Conservation (phyloP, 371 early-diverging fungal genomes). For the Syncephalastrum sp. region DNA sequence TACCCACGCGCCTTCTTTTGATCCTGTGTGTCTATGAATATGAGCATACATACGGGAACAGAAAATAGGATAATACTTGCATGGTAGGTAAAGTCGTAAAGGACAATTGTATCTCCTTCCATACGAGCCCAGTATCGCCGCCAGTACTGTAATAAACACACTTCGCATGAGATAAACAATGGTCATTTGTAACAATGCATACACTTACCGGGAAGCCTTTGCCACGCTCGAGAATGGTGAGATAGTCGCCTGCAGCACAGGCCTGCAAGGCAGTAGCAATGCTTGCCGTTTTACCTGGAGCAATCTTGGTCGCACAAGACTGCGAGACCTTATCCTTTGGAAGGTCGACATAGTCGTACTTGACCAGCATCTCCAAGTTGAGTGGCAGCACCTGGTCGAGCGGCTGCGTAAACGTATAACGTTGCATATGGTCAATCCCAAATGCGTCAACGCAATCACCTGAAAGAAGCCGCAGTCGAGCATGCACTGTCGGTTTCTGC, state of each 20-base stretch:
- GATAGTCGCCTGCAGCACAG: conserved; percentile 26
- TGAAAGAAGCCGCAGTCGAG: conserved; percentile 5
- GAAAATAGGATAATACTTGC: conserved; percentile 2
- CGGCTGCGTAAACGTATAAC: conserved; percentile 11
- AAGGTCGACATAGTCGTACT: conserved; percentile 1
- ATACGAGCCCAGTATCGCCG: conserved; percentile 2
- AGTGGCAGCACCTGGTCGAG: not conserved
- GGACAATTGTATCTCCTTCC: too few relatives aligned
- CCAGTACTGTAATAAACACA: conserved; percentile 15
- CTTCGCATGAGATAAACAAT: conserved; percentile 3
- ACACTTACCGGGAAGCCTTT: conserved; percentile 24
- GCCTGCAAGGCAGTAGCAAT: conserved; percentile 1
- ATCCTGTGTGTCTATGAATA: not conserved
- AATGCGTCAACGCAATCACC: conserved; percentile 7
- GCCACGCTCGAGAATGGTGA: conserved; percentile 29
- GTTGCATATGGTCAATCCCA: not conserved
- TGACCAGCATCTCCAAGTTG: conserved; percentile 11
- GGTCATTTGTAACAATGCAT: not conserved
- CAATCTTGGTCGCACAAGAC: not conserved
- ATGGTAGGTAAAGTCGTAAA: too few relatives aligned
- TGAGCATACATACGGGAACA: conserved; percentile 6
- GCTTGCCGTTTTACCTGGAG: not conserved
- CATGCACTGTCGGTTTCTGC: conserved; percentile 5
- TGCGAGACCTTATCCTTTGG: not conserved
- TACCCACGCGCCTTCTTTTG: not conserved